Evolutionary conservation across 163 green algal species (phyloP).

Genomic region (Volvox carteri): DNA sequence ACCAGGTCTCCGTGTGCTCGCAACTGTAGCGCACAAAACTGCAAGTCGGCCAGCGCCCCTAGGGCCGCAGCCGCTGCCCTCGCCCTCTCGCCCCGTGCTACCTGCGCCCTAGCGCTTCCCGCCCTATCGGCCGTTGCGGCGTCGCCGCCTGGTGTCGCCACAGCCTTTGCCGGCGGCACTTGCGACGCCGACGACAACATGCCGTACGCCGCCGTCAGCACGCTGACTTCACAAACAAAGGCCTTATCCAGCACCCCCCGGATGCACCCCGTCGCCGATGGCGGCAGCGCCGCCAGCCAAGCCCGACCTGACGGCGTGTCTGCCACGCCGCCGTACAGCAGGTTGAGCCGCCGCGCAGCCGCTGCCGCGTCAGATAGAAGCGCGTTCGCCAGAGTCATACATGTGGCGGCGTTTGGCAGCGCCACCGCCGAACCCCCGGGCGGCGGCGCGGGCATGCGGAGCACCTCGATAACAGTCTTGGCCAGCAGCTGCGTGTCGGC

Average conservation of each 20-base stretch:
- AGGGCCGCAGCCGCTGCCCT: not conserved
- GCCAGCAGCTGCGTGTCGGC: conserved; percentile 33
- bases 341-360: not conserved
- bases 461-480: not conserved
- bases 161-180: not conserved
- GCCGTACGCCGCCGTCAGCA: not conserved
- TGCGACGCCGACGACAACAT: not conserved
- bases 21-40: conserved; percentile 38
- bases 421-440: not conserved
- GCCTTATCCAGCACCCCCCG: conserved; percentile 30
- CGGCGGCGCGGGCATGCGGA: not conserved
- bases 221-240: conserved; percentile 34
- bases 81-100: not conserved
- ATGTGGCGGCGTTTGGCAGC: too few relatives aligned
- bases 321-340: conserved; percentile 25
- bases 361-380: not conserved
- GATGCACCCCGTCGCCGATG: not conserved
- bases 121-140: not conserved
- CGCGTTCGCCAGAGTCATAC: not conserved
- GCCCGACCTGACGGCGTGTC: not conserved
- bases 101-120: not conserved
- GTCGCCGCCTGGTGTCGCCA: not conserved
- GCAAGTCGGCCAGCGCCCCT: conserved; percentile 22
- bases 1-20: conserved; percentile 34
- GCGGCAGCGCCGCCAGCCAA: conserved; percentile 48